A percentile compares a stretch with the other conserved stretches of the same genome.
Conservation (phyloP, 805 yeast species). For the Lipomyces orientalis region DNA sequence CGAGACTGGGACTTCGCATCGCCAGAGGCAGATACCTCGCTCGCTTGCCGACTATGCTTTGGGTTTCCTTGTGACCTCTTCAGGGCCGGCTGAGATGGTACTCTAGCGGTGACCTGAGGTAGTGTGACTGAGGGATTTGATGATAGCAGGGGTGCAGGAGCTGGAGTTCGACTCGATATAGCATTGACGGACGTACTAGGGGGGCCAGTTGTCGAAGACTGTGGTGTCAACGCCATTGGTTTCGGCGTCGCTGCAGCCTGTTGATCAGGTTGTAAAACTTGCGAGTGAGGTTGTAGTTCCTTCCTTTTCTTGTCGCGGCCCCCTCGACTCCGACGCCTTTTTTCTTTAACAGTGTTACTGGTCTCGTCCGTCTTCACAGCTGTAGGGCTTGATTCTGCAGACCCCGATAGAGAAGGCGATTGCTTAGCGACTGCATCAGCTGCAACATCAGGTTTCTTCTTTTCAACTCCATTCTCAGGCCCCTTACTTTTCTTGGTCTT, state of each 20-base stretch:
- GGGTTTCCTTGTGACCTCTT: neutral
- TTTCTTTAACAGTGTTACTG: neutral
- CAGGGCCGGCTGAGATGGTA: neutral
- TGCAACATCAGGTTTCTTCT: neutral
- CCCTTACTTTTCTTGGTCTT: constrained; percentile 11
- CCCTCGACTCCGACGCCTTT: neutral
- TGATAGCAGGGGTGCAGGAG: neutral
- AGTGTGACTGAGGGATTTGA: neutral
- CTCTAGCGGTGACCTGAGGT: neutral
- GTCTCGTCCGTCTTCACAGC: neutral
- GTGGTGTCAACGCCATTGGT: neutral
- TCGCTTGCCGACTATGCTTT: neutral
- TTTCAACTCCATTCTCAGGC: constrained; percentile 2
- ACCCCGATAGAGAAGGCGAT: neutral
- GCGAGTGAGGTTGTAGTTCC: neutral
- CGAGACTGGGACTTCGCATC: neutral
- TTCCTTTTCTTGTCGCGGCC: neutral
- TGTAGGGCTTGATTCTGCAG: neutral
- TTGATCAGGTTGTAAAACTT: neutral
- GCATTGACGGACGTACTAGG: neutral
- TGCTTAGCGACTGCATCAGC: neutral
- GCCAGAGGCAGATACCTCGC: neutral
- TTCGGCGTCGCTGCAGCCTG: neutral
- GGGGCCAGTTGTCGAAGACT: neutral
- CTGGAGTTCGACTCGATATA: neutral